phyloP scores from a whole-genome alignment of 164 flowering plant species.

The Stephania cephalantha region DNA sequence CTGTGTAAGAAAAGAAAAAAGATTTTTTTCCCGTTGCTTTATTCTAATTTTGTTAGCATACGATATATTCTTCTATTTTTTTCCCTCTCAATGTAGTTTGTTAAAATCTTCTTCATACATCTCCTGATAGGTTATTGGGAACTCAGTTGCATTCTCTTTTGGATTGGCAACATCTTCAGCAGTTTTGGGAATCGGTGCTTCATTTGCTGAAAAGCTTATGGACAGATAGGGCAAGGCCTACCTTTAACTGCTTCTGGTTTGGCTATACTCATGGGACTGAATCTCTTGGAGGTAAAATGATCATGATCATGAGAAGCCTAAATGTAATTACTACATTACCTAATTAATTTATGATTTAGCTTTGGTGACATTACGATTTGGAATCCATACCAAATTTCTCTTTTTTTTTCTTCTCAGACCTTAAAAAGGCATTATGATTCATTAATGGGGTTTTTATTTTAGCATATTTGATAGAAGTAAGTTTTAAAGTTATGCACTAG shows the following conservation, averaged over 20 bases:
- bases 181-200: conserved; percentile 77
- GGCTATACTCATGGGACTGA: conserved; percentile 88
- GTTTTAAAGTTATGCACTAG: neutral
- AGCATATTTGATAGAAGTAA: neutral
- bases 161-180: conserved; percentile 95
- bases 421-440: too few species aligned
- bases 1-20: too few species aligned
- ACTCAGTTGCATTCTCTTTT: conserved; percentile 84
- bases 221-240: conserved; percentile 88
- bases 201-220: conserved; percentile 97
- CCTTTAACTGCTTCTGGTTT: conserved; percentile 90
- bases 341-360: neutral
- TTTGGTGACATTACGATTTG: neutral
- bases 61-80: neutral
- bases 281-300: conserved; percentile 78
- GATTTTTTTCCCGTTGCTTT: too few species aligned
- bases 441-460: too few species aligned
- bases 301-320: neutral
- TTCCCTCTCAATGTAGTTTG: neutral
- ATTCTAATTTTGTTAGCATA: neutral
- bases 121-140: conserved; percentile 48
- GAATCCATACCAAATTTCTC: neutral
- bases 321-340: too few species aligned
- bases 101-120: conserved; percentile 1
- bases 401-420: neutral